These are phyloP conservation scores for Penicillium corylophilum DNA, from an alignment of 2,329 filamentous ascomycete genomes.

Conservation along the genomic window DNA sequence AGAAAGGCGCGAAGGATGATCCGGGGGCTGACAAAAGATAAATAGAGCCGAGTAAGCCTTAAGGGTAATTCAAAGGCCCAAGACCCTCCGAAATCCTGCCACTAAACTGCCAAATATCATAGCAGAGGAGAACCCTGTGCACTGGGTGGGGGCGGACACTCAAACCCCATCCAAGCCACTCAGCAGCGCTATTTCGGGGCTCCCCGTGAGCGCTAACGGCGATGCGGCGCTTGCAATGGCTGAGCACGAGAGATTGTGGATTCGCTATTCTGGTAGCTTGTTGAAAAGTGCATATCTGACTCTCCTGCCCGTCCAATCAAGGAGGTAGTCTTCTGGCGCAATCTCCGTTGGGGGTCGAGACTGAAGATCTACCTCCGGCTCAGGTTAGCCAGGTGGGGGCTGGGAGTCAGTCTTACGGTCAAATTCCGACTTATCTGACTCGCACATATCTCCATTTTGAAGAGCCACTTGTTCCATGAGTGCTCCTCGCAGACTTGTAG, in stretches of 20 bases:
- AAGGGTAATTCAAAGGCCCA: not conserved
- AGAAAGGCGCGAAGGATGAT: not conserved
- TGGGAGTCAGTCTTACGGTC: not conserved
- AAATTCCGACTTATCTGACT: not conserved
- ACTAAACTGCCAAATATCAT: not conserved
- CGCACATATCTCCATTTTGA: not conserved
- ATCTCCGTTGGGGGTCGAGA: not conserved
- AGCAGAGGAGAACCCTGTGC: not conserved
- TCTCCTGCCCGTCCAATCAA: not conserved
- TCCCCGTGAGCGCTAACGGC: not conserved
- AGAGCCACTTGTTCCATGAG: too few relatives aligned
- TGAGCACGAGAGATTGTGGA: not conserved
- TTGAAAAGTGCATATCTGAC: not conserved
- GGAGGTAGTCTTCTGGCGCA: not conserved
- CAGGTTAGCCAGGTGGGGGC: slow-evolving; percentile 2
- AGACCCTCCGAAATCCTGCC: not conserved
- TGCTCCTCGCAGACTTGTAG: too few relatives aligned
- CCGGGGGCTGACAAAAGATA: not conserved
- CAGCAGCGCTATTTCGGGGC: not conserved
- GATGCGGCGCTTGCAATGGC: not conserved
- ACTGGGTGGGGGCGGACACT: not conserved
- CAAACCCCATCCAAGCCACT: not conserved
- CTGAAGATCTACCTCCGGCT: not conserved
- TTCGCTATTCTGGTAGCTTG: not conserved
- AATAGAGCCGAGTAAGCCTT: not conserved